Conservation (phyloP, 2,329 filamentous ascomycete genomes). For the Penicillium sp. region DNA sequence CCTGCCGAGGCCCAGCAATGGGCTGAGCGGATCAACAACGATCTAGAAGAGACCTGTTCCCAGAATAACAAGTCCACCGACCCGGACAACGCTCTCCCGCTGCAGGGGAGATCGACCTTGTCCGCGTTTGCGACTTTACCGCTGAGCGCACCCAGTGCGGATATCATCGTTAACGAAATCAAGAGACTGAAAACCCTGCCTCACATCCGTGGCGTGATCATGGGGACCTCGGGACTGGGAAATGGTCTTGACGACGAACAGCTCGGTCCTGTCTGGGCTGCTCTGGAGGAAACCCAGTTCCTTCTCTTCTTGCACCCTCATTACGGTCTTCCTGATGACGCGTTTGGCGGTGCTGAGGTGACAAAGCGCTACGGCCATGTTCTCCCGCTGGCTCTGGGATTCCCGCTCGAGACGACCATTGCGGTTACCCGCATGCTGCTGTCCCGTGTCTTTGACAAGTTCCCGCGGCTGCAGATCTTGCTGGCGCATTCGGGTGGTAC, state of each 20-base stretch:
- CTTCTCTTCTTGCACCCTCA: conserved; percentile 86
- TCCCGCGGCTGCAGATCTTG: conserved; percentile 67
- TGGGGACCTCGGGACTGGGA: conserved; percentile 80
- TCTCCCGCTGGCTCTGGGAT: conserved; percentile 78
- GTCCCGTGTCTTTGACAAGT: conserved; percentile 78
- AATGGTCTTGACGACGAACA: conserved; percentile 73
- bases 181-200: conserved; percentile 58
- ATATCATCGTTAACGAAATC: conserved; percentile 62
- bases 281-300: conserved; percentile 62
- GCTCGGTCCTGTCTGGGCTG: conserved; percentile 69
- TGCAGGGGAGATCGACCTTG: conserved; percentile 60
- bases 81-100: conserved; percentile 14
- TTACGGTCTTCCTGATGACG: conserved; percentile 77
- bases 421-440: conserved; percentile 83
- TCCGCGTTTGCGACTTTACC: conserved; percentile 84
- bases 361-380: conserved; percentile 78
- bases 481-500: conserved; percentile 87
- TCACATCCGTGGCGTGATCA: conserved; percentile 78
- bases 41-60: conserved; percentile 70
- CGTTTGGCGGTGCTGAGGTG: conserved; percentile 74
- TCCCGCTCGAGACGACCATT: conserved; percentile 90
- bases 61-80: conserved; percentile 32
- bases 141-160: conserved; percentile 62
- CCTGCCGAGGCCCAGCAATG: conserved; percentile 59
- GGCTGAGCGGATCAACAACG: conserved; percentile 69